Percentiles rank a stretch among this genome's conserved stretches.
Evolutionary conservation across 2,329 filamentous ascomycete species (phyloP).

Genomic region (Botrytis medusae): DNA sequence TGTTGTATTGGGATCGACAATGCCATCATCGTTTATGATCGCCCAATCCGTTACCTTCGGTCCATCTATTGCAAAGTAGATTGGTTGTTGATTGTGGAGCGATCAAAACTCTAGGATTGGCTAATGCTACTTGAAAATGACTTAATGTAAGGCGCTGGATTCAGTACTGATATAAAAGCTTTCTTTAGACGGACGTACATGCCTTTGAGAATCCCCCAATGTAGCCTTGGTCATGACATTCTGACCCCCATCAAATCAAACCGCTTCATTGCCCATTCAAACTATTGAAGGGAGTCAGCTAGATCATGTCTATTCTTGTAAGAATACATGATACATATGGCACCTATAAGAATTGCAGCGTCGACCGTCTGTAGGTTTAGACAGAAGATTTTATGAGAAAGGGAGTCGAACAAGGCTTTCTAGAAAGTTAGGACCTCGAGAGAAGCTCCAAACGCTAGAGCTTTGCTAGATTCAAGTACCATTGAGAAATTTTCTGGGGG

Average conservation of each 20-base stretch:
- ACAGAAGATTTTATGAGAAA: slow-evolving; percentile 53
- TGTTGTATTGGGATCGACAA: not conserved
- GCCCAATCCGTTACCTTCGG: not conserved
- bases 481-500: slow-evolving; percentile 57
- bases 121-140: slow-evolving; percentile 13
- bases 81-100: slow-evolving; percentile 57
- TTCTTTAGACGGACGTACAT: slow-evolving; percentile 54
- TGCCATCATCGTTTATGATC: slow-evolving; percentile 13
- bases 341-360: slow-evolving; percentile 60
- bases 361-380: slow-evolving; percentile 65
- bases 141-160: slow-evolving; percentile 14
- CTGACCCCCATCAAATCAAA: slow-evolving; percentile 55
- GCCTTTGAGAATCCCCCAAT: slow-evolving; percentile 54
- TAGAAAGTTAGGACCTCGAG: slow-evolving; percentile 57
- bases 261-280: slow-evolving; percentile 58
- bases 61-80: slow-evolving; percentile 49
- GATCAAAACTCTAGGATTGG: slow-evolving; percentile 43
- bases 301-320: slow-evolving; percentile 52
- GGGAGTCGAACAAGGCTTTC: slow-evolving; percentile 48
- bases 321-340: slow-evolving; percentile 61
- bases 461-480: slow-evolving; percentile 56
- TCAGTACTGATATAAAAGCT: slow-evolving; percentile 33
- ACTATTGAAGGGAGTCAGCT: slow-evolving; percentile 54
- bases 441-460: slow-evolving; percentile 55
- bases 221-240: slow-evolving; percentile 56